Percentiles rank a stretch among this genome's conserved stretches.
These are phyloP conservation scores for Amyloporia xantha DNA, from an alignment of 768 basidiomycete genomes.

Conservation along the genomic window DNA sequence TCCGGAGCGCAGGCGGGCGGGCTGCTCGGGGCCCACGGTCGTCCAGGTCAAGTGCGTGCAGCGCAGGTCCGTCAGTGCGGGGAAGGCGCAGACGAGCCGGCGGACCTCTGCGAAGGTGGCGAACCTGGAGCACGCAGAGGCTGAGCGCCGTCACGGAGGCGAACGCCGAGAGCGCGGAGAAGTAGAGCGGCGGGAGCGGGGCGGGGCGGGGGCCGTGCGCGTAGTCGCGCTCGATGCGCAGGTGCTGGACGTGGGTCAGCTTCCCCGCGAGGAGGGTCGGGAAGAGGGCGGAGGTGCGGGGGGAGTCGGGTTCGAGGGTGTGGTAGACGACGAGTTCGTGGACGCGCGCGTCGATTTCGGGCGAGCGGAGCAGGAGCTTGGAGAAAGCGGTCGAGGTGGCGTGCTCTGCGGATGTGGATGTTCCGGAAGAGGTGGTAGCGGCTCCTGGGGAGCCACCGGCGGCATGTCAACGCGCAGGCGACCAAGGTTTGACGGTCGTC, in stretches of 20 bases:
- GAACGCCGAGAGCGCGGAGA: background rate
- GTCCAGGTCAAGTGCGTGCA: background rate
- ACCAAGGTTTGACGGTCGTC: background rate
- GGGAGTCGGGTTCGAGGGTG: background rate
- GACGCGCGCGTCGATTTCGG: background rate
- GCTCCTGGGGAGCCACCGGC: background rate
- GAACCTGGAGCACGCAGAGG: background rate
- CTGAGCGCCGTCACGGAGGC: background rate
- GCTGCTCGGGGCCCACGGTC: background rate
- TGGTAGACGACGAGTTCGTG: background rate
- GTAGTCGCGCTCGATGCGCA: background rate
- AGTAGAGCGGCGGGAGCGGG: background rate
- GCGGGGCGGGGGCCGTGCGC: no score
- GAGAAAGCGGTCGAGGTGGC: background rate
- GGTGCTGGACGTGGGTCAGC: background rate
- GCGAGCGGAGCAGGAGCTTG: background rate
- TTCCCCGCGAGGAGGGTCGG: background rate
- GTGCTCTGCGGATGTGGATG: background rate
- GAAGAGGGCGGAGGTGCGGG: background rate
- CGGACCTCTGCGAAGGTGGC: background rate
- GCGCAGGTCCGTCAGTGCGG: background rate
- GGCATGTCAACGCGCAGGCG: constrained; percentile 1
- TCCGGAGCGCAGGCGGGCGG: no score
- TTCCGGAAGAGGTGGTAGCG: constrained; percentile 3
- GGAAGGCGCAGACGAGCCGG: background rate